Conservation (phyloP, 768 basidiomycete genomes). For the Boletus rubescentipes region DNA sequence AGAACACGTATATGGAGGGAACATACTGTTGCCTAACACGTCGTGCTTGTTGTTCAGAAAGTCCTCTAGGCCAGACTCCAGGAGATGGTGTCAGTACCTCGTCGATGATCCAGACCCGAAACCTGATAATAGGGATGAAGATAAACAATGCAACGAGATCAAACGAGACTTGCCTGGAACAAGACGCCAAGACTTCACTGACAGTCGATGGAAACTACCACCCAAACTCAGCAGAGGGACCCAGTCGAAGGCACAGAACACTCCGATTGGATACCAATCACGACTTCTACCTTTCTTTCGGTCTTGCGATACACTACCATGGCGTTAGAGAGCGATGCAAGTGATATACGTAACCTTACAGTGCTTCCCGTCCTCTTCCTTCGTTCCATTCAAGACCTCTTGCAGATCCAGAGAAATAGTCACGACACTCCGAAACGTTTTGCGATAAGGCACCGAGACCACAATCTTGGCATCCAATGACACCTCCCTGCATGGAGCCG, state of each 20-base stretch:
- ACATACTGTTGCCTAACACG: conserved; percentile 10
- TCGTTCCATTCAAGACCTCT: background rate
- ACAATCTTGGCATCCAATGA: background rate
- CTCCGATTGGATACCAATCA: background rate
- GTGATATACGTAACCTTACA: background rate
- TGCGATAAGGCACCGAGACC: background rate
- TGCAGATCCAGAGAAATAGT: background rate
- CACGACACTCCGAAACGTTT: background rate
- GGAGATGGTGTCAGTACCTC: background rate
- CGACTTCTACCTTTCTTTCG: background rate
- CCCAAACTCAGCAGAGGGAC: background rate
- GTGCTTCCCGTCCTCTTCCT: background rate
- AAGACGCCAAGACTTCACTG: background rate
- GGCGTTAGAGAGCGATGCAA: background rate
- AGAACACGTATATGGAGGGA: background rate
- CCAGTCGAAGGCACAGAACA: background rate
- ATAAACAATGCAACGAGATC: background rate
- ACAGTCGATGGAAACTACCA: background rate
- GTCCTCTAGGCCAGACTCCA: conserved; percentile 1
- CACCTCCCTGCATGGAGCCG: background rate
- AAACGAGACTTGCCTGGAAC: background rate
- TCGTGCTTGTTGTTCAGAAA: background rate
- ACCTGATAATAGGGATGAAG: conserved; percentile 1
- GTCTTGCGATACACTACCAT: background rate
- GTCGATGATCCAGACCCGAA: conserved; percentile 7